Conservation (phyloP, 75 land plant species). For the Ceratopteris richardii region DNA sequence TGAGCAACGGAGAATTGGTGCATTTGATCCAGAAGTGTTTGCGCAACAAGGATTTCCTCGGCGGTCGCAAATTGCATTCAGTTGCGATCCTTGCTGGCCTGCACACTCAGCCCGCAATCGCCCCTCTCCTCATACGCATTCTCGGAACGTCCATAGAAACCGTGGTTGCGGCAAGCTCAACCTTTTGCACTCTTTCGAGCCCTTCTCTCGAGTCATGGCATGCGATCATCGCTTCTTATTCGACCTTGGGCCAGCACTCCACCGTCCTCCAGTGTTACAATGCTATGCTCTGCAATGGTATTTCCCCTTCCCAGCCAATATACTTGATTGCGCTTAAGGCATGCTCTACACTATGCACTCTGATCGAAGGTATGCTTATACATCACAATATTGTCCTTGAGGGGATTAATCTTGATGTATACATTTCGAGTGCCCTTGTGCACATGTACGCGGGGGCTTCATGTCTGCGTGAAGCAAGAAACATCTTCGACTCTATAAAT, state of each 20-base stretch:
- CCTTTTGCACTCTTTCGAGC: too few species aligned
- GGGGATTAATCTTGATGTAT: not conserved
- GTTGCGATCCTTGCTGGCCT: too few species aligned
- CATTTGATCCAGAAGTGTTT: too few species aligned
- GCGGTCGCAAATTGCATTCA: too few species aligned
- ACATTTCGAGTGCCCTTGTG: constrained; percentile 2
- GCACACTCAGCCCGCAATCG: too few species aligned
- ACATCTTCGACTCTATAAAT: constrained; percentile 39
- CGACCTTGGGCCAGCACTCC: not conserved
- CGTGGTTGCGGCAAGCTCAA: too few species aligned
- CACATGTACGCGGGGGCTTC: constrained; percentile 20
- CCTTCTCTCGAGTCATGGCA: not conserved
- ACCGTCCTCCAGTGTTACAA: not conserved
- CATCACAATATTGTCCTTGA: constrained; percentile 2
- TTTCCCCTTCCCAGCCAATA: not conserved
- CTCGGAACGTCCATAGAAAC: too few species aligned
- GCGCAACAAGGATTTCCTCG: too few species aligned
- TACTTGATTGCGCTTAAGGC: constrained; percentile 1
- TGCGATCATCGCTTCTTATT: constrained; percentile 4
- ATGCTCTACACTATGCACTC: not conserved
- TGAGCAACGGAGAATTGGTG: too few species aligned
- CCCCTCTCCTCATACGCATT: too few species aligned
- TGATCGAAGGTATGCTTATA: constrained; percentile 4
- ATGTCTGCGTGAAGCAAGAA: constrained; percentile 29
- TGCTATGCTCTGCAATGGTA: not conserved